A percentile compares a stretch with the other conserved stretches of the same genome.
Conservation (phyloP, 163 green algal genomes). For the Trebouxia gelatinosa region DNA sequence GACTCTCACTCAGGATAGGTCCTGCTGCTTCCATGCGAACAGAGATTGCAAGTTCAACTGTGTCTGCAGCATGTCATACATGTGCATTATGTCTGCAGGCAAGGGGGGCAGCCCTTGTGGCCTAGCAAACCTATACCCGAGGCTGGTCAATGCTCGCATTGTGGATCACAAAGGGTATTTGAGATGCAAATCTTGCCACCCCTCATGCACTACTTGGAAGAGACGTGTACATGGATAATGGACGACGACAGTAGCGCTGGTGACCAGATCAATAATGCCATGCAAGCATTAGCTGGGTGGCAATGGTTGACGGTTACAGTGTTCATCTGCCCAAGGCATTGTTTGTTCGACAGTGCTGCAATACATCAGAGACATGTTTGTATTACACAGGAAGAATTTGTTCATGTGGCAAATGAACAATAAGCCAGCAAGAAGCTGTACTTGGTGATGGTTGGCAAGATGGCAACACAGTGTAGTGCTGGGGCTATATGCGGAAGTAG, state of each 20-base stretch:
- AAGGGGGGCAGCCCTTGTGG: slow-evolving; percentile 41
- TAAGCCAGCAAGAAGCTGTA: too few species aligned
- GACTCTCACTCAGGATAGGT: too few species aligned
- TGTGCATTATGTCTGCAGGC: slow-evolving; percentile 21
- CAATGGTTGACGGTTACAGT: slow-evolving; percentile 36
- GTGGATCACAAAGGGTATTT: slow-evolving; percentile 45
- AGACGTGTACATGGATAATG: slow-evolving; percentile 33
- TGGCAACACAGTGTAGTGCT: too few species aligned
- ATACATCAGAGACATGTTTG: background rate
- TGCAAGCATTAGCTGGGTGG: slow-evolving; percentile 25
- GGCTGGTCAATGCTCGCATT: slow-evolving; percentile 29
- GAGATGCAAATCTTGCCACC: slow-evolving; percentile 72
- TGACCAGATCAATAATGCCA: background rate
- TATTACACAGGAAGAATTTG: too few species aligned
- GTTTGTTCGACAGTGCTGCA: too few species aligned
- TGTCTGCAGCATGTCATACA: too few species aligned
- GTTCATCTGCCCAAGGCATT: slow-evolving; percentile 26
- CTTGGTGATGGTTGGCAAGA: too few species aligned
- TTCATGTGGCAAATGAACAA: too few species aligned
- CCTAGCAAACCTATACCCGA: slow-evolving; percentile 22
- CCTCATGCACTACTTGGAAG: slow-evolving; percentile 46
- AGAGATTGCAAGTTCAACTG: too few species aligned
- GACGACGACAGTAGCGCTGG: slow-evolving; percentile 3
- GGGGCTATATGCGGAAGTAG: too few species aligned
- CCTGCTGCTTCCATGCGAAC: too few species aligned